phyloP scores from a whole-genome alignment of 257 asterid species.

The Cordia subcordata region DNA sequence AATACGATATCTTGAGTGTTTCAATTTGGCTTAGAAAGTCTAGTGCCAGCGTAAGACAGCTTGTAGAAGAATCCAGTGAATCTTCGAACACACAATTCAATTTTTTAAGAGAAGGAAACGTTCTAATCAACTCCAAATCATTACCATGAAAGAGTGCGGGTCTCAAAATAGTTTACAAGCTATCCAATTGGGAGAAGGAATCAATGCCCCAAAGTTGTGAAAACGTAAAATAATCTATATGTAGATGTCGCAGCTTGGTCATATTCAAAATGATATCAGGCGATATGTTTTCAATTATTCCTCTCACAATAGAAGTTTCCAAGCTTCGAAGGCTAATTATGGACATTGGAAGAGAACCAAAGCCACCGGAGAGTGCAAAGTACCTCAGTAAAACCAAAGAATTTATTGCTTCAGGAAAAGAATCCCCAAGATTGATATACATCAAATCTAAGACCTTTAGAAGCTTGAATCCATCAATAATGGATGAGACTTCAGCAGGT shows the following conservation, averaged over 20 bases:
- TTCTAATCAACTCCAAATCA: not conserved
- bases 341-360: not conserved
- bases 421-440: not conserved
- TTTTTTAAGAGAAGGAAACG: not conserved
- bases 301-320: slow-evolving; percentile 1
- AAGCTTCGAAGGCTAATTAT: slow-evolving; percentile 1
- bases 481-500: not conserved
- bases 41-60: not conserved
- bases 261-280: not conserved
- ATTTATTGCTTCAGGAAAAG: no score
- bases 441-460: not conserved
- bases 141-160: not conserved
- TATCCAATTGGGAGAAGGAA: not conserved
- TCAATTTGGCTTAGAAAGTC: slow-evolving; percentile 2
- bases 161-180: slow-evolving; percentile 11
- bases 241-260: slow-evolving; percentile 10
- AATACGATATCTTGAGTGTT: not conserved
- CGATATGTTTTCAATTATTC: not conserved
- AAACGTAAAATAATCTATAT: not conserved
- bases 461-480: not conserved
- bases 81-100: not conserved
- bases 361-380: not conserved
- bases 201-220: not conserved
- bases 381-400: no score
- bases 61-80: not conserved